Evolutionary conservation across 2,329 filamentous ascomycete species (phyloP), one percentile per base, ranked within the genome.

Genomic region (Proliferodiscus dingleyae): DNA sequence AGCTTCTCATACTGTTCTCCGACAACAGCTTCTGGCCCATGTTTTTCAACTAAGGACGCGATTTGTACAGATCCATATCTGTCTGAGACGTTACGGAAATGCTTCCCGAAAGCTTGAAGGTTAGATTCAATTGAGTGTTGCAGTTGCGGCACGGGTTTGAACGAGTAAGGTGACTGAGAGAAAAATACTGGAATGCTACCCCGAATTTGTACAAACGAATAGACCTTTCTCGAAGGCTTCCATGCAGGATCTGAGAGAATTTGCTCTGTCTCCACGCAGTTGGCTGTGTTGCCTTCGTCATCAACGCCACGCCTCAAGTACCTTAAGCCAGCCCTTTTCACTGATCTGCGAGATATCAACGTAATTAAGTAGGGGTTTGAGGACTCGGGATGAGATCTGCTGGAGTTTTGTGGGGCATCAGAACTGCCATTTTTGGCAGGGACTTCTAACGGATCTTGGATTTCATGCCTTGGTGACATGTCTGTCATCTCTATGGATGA

Each of bases 121-220:
- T 97, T 98, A 10, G 82, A 81, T 37, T 87, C 81, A 3, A 78
- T 71, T 0, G 89, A 94, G 55, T 95, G 89, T 62, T 89, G 87
- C 28, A 94, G 70, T 11, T 87, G 77, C 0, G 91, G 89, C 9
- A 86, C 75, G 0, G 93, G 93, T 61, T 95, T 96, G 55, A 97
- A 80, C 8, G 89, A 89, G 65, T 95, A 97, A 0, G 91, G 90
- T 0, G 87, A 89, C 61, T 98, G 93, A 0, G 90, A 94, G 63
- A 96, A 98, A 70, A 93, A 97, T 0, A 97, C 68, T 0, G 93
- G 93, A 52, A 97, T 95, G 18, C 90, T 96, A 5, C 90, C 91
- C 53, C 93, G 80, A 19, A 89, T 73, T 63, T 98, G 93, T 3
- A 94, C 70, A 57, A 95, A 94, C 0, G 89, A 95, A 64, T 88